These are phyloP conservation scores for Irpex lacteus DNA, from an alignment of 1,284 basidiomycete genomes.

Conservation along the genomic window DNA sequence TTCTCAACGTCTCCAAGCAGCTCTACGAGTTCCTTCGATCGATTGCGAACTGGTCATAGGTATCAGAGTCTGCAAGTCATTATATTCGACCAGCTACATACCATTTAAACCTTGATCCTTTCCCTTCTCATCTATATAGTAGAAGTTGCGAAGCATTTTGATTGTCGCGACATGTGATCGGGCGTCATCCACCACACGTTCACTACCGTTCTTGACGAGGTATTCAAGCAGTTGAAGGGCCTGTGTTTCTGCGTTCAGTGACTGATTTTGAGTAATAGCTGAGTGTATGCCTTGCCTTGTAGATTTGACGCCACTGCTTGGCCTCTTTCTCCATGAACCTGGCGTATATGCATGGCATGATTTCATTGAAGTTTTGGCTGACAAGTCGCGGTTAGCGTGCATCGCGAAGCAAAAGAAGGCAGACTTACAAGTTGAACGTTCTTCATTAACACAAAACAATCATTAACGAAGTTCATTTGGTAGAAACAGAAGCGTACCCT, in stretches of 20 bases:
- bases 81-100: conserved; percentile 33
- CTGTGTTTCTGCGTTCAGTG: conserved; percentile 34
- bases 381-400: conserved; percentile 46
- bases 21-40: conserved; percentile 88
- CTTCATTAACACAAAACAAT: conserved; percentile 34
- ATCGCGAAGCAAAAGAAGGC: conserved; percentile 25
- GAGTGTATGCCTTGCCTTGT: conserved; percentile 65
- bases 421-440: conserved; percentile 84
- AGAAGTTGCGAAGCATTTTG: conserved; percentile 98
- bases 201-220: conserved; percentile 96
- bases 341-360: conserved; percentile 97
- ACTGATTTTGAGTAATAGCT: not conserved
- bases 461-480: not conserved
- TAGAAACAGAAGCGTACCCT: conserved; percentile 57
- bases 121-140: conserved; percentile 98
- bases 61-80: not conserved
- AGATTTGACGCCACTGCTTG: conserved; percentile 97
- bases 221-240: conserved; percentile 95
- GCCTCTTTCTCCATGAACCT: conserved; percentile 98
- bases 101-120: conserved; percentile 99
- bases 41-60: conserved; percentile 76
- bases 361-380: conserved; percentile 98
- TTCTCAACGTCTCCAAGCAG: conserved; percentile 90
- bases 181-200: conserved; percentile 97
- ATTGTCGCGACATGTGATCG: conserved; percentile 92